A percentile compares a stretch with the other conserved stretches of the same genome.
Conservation (phyloP, 495 filamentous ascomycete genomes). For the Daldinia grandis region DNA sequence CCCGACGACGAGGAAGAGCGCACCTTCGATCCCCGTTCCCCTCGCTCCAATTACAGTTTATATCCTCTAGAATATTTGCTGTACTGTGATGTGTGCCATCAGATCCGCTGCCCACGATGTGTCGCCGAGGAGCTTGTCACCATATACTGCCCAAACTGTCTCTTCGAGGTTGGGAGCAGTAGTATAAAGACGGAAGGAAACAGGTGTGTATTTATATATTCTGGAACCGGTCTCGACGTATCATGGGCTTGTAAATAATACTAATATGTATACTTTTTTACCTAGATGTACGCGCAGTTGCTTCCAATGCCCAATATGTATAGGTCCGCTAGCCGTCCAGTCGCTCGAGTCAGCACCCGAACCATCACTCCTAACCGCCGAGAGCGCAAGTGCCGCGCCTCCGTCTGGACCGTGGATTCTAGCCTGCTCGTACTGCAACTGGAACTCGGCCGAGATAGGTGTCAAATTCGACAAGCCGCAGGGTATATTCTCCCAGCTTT, state of each 20-base stretch:
- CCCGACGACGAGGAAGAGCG: slow-evolving; percentile 77
- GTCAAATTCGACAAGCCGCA: slow-evolving; percentile 89
- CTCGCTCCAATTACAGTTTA: slow-evolving; percentile 85
- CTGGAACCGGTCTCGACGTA: neutral
- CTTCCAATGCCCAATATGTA: slow-evolving; percentile 91
- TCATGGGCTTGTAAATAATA: neutral
- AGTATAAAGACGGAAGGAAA: slow-evolving; percentile 91
- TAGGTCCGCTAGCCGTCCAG: slow-evolving; percentile 78
- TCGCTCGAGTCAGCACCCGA: slow-evolving; percentile 65
- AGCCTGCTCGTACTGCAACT: slow-evolving; percentile 86
- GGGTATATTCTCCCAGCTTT: slow-evolving; percentile 82
- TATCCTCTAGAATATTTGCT: slow-evolving; percentile 94
- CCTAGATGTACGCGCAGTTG: slow-evolving; percentile 92
- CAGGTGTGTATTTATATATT: slow-evolving; percentile 65
- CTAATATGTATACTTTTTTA: slow-evolving; percentile 1
- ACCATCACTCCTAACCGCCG: slow-evolving; percentile 51
- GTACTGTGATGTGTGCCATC: slow-evolving; percentile 95
- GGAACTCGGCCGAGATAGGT: slow-evolving; percentile 88
- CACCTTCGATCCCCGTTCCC: slow-evolving; percentile 85
- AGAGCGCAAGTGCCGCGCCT: slow-evolving; percentile 41
- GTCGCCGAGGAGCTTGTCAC: slow-evolving; percentile 90
- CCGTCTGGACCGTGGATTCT: slow-evolving; percentile 76
- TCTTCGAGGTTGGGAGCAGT: slow-evolving; percentile 93
- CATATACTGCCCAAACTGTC: slow-evolving; percentile 94
- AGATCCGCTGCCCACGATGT: slow-evolving; percentile 92